Evolutionary conservation across 768 basidiomycete species (phyloP), one percentile per base, ranked within the genome.

Genomic region (Suillus cothurnatus): DNA sequence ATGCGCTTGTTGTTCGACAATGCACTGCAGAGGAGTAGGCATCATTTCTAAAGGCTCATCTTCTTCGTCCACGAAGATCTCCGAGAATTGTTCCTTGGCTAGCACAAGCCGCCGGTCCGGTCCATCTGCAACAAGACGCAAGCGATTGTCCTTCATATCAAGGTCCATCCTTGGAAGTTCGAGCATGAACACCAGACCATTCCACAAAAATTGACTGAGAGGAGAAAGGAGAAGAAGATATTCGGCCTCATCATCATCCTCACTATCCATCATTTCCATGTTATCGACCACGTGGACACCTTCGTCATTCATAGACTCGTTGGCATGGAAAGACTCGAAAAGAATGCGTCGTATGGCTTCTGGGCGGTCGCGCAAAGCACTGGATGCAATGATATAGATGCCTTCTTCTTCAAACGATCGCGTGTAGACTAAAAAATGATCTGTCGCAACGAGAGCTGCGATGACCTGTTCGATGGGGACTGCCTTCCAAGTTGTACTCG

Each of bases 351-450:
- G 87, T 68, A 98, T 91, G 50, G 85, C 79, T 14, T 91, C 89
- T 0, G 92, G 89, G 15, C 88, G 87, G 58, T 93, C 89, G 70
- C 86, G 89, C 14, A 99, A 84, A 6, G 86, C 85, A 5, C 82
- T 85, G 19, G 93, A 88, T 9, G 93, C 97, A 62, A 99, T 82
- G 66, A 99, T 88, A 74, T 98, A 99, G 14, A 90, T 87, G 6
- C 94, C 95, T n/a, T 97, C 90, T 70, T 91, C 88, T 76, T 97
- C 95, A 74, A 91, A 91, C 9, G 79, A 77, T 66, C 90, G 86
- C 2, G 97, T 97, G 77, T 97, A 97, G 53, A 99, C 93, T 64
- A 99, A 87, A 78, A 95, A 91, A 75, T 99, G 96, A 68, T 93
- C 94, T 8, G 94, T 89, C 38, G 89, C 86, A 26, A 92, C 88